Percentiles rank a stretch among this genome's conserved stretches.
Conservation (phyloP, 2,329 filamentous ascomycete genomes). For the Karstenula rhodostoma region DNA sequence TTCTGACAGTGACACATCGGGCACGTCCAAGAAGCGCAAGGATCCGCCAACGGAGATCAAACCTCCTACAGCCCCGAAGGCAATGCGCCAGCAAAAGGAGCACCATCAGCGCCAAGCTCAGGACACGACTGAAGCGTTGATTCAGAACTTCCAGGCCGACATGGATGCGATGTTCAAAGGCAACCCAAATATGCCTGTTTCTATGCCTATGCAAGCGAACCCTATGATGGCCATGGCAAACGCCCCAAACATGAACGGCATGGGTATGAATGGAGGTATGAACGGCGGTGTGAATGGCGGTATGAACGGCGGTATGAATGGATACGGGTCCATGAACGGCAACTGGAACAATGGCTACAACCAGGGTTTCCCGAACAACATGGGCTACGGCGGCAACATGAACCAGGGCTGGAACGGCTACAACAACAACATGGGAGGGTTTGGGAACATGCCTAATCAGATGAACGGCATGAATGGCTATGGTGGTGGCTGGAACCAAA, state of each 20-base stretch:
- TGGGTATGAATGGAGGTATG: conserved; percentile 26
- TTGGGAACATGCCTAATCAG: conserved; percentile 15
- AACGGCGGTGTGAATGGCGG: conserved; percentile 26
- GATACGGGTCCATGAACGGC: conserved; percentile 21
- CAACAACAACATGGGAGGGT: conserved; percentile 15
- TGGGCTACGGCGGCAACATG: conserved; percentile 26
- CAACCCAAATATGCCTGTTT: conserved; percentile 46
- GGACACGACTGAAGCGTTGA: conserved; percentile 55
- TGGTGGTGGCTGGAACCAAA: conserved; percentile 5
- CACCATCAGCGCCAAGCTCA: conserved; percentile 56
- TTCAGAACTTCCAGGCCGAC: conserved; percentile 56
- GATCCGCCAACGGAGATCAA: conserved; percentile 73
- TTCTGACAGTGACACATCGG: conserved; percentile 44
- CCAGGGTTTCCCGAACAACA: conserved; percentile 27
- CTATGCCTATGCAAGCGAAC: conserved; percentile 34
- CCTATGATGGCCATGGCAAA: conserved; percentile 47
- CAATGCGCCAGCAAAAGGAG: conserved; percentile 52
- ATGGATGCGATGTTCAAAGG: conserved; percentile 45
- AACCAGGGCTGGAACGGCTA: conserved; percentile 21
- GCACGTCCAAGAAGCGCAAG: conserved; percentile 75
- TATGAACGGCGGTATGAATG: conserved; percentile 17
- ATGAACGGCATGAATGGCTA: conserved; percentile 20
- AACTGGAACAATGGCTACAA: conserved; percentile 19
- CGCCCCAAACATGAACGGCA: conserved; percentile 38
- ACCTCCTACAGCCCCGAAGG: conserved; percentile 55